phyloP scores from a whole-genome alignment of 2,329 filamentous ascomycete genomes.

The Dactylellina parvicollis region DNA sequence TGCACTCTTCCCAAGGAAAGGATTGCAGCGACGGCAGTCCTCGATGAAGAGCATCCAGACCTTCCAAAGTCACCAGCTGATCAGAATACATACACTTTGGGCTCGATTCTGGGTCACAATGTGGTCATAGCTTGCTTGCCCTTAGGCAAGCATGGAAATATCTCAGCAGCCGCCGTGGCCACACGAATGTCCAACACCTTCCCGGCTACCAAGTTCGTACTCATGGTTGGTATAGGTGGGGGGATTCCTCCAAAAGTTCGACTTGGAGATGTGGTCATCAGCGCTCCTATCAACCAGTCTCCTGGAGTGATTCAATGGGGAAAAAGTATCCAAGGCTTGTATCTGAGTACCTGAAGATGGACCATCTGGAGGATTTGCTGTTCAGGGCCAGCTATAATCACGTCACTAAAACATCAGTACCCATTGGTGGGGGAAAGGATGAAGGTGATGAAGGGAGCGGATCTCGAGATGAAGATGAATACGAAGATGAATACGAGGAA shows the following conservation, averaged over 20 bases:
- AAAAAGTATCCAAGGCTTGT: slow-evolving; percentile 52
- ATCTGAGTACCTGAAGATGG: slow-evolving; percentile 52
- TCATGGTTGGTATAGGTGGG: slow-evolving; percentile 7
- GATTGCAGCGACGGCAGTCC: slow-evolving; percentile 1
- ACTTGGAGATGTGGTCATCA: slow-evolving; percentile 58
- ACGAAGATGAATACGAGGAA: background rate
- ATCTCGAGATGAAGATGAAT: background rate
- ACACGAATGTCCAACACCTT: background rate
- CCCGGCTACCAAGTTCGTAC: background rate
- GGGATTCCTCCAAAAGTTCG: slow-evolving; percentile 2
- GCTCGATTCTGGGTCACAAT: slow-evolving; percentile 1
- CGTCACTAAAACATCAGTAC: background rate
- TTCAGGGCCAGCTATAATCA: slow-evolving; percentile 47
- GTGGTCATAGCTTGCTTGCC: slow-evolving; percentile 3
- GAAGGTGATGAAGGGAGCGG: background rate
- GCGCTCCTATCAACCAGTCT: slow-evolving; percentile 31
- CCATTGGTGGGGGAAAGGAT: too few relatives aligned
- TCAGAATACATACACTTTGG: background rate
- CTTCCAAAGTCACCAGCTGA: background rate
- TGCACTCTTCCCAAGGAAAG: background rate
- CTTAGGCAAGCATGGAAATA: background rate
- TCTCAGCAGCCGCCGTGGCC: background rate
- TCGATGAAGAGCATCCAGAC: background rate
- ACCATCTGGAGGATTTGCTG: slow-evolving; percentile 53
- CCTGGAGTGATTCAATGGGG: slow-evolving; percentile 58